Evolutionary conservation across 352 stramenopile species (phyloP).

Genomic region (Pythium phragmiticola): DNA sequence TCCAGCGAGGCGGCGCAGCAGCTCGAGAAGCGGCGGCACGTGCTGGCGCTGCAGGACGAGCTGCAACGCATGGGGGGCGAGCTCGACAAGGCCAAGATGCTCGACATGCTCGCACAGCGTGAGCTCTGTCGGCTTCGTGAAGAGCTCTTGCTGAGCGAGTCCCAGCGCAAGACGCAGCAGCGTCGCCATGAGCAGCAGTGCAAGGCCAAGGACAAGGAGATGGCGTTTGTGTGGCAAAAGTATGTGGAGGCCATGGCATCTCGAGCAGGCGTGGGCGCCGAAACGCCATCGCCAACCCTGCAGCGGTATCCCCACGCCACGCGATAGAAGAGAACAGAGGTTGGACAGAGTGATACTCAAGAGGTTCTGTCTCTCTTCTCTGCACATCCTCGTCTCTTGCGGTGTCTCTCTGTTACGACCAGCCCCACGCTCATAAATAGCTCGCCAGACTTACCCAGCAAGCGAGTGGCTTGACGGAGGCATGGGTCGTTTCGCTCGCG

Average conservation of each 20-base stretch:
- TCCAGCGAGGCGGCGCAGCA: slow-evolving; percentile 36
- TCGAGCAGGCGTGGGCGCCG: neutral
- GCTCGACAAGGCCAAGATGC: slow-evolving; percentile 44
- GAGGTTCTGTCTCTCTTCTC: too few species aligned
- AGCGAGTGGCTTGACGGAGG: neutral
- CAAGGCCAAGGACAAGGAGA: slow-evolving; percentile 58
- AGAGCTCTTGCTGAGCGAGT: slow-evolving; percentile 61
- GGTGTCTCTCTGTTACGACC: neutral
- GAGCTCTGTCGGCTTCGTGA: slow-evolving; percentile 58
- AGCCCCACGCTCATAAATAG: neutral
- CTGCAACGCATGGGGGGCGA: slow-evolving; percentile 29
- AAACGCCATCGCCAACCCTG: neutral
- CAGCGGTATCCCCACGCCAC: neutral
- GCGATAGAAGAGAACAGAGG: slow-evolving; percentile 1
- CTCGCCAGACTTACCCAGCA: neutral
- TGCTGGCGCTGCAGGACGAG: slow-evolving; percentile 31
- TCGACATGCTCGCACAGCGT: slow-evolving; percentile 43
- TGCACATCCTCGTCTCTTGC: neutral
- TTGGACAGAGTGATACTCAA: too few species aligned
- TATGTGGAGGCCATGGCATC: slow-evolving; percentile 44
- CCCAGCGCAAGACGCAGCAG: slow-evolving; percentile 48
- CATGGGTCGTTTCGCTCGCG: slow-evolving; percentile 7
- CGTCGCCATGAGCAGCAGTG: slow-evolving; percentile 48
- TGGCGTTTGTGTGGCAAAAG: slow-evolving; percentile 73
- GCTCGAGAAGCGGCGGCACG: slow-evolving; percentile 33